Evolutionary conservation across 2,329 filamentous ascomycete genomes (phyloP).

Genomic region (Colletotrichum nymphaeae): DNA sequence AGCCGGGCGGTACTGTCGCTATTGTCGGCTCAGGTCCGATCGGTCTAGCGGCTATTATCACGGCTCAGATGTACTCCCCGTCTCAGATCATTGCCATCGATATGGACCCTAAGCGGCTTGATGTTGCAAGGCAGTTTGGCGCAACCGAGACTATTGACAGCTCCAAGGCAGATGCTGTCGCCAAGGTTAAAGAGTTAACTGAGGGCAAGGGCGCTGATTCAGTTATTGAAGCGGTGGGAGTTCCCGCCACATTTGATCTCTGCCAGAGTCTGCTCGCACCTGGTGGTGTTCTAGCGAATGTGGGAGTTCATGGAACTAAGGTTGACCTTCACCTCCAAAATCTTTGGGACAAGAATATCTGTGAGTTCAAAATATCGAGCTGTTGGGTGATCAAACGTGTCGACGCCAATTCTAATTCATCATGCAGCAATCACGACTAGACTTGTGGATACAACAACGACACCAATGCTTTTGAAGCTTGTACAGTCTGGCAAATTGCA

Average conservation of each 20-base stretch:
- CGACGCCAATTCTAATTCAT: neutral
- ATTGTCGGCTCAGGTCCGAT: slow-evolving; percentile 74
- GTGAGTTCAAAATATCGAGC: slow-evolving; percentile 45
- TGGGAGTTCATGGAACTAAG: slow-evolving; percentile 67
- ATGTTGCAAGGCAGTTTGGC: slow-evolving; percentile 59
- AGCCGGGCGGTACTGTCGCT: slow-evolving; percentile 69
- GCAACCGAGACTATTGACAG: slow-evolving; percentile 58
- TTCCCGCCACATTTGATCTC: slow-evolving; percentile 63
- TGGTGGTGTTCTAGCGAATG: slow-evolving; percentile 66
- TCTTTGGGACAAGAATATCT: slow-evolving; percentile 66
- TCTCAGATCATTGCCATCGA: slow-evolving; percentile 63
- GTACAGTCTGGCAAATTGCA: slow-evolving; percentile 54
- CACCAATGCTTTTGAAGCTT: slow-evolving; percentile 60
- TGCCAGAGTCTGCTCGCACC: slow-evolving; percentile 64
- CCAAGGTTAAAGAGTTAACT: slow-evolving; percentile 55
- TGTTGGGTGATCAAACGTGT: neutral
- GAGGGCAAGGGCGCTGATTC: slow-evolving; percentile 65
- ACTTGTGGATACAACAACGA: slow-evolving; percentile 59
- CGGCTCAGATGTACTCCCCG: slow-evolving; percentile 61
- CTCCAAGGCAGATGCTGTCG: slow-evolving; percentile 46
- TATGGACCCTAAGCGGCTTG: slow-evolving; percentile 58
- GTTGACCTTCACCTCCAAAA: slow-evolving; percentile 63
- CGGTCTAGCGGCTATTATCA: slow-evolving; percentile 62
- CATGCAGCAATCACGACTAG: slow-evolving; percentile 55
- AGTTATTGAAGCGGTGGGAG: slow-evolving; percentile 68